Conservation (phyloP, 495 filamentous ascomycete genomes). For the Aspergillus bertholletiae region DNA sequence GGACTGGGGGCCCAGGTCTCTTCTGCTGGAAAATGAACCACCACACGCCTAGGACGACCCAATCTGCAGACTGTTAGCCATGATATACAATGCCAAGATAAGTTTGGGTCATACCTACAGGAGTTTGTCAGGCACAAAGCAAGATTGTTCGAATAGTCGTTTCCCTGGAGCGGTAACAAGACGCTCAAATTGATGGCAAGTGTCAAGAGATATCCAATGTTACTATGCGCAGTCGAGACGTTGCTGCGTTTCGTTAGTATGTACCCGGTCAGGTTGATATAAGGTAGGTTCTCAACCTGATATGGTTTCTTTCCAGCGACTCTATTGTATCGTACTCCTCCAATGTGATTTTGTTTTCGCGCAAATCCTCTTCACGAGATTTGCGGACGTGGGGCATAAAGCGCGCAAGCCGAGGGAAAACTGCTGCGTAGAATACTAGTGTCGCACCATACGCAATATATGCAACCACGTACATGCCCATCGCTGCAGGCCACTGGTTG, state of each 20-base stretch:
- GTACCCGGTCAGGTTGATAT: neutral
- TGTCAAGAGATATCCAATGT: conserved; percentile 46
- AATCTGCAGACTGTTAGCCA: conserved; percentile 24
- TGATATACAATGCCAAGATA: neutral
- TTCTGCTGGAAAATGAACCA: conserved; percentile 52
- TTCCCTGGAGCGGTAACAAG: conserved; percentile 37
- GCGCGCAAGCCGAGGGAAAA: conserved; percentile 45
- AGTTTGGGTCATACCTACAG: conserved; percentile 16
- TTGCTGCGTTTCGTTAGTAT: conserved; percentile 24
- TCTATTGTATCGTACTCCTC: conserved; percentile 45
- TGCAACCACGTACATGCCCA: conserved; percentile 45
- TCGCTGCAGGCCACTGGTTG: conserved; percentile 45
- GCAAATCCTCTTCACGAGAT: conserved; percentile 43
- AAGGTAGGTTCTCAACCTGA: conserved; percentile 28
- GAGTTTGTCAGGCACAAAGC: conserved; percentile 47
- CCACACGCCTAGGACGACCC: conserved; percentile 47
- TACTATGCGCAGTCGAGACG: conserved; percentile 48
- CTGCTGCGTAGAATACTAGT: conserved; percentile 46
- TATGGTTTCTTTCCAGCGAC: conserved; percentile 46
- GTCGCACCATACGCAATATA: conserved; percentile 48
- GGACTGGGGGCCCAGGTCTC: conserved; percentile 41
- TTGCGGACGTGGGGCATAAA: conserved; percentile 47
- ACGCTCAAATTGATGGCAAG: conserved; percentile 45
- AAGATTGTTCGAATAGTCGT: conserved; percentile 42
- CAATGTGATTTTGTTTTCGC: conserved; percentile 37